Base-by-base conservation (phyloP, 257 asterid species). In the Avicennia marina region DNA sequence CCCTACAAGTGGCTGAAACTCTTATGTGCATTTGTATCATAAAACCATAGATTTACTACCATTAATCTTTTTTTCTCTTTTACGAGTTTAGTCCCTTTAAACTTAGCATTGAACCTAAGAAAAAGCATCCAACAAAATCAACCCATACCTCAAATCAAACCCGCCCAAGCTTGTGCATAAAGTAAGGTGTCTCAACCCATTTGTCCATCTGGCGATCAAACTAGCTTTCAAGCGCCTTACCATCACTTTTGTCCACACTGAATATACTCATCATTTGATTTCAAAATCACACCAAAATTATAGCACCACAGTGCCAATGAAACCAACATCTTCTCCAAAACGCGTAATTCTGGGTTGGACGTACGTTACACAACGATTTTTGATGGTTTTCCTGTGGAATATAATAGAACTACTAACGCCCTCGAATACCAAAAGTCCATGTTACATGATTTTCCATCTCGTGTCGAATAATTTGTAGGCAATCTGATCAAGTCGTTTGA, bases 181-280 rank as follows among this genome's bases (percentile, higher is more conserved):
- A n/a, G n/a, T n/a, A n/a, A n/a, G n/a, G n/a, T n/a, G n/a, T 55
- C 63, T 74, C 13, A 77, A 59, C 24, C 87, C 87, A 0, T 71
- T 64, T 43, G 75, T 65, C 4, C 51, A 68, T 45, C 73, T 80
- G 10, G 81, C 84, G 9, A 50, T 72, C 22, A 77, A 77, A 22
- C 72, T 77, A 3, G 87, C 87, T 20, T 80, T 81, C 1, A 56
- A 66, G 8, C 83, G 81, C 16, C 69, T 77, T 50, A 53, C 80
- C n/a, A 13, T 80, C 57, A 77, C 87, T 11, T 74, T 74, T 32
- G 73, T 80, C 12, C 67, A 71, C 27, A 66, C 78, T 2, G 77
- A 77, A 24, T 56, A 69, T 9, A 60, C 61, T 27, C 77, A 80
- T 45, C 58, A 68, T 22, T 73, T 59, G 53, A 59, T 77, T 44